phyloP scores from a whole-genome alignment of 345 rosid genomes.

The Rhodamnia rubescens region DNA sequence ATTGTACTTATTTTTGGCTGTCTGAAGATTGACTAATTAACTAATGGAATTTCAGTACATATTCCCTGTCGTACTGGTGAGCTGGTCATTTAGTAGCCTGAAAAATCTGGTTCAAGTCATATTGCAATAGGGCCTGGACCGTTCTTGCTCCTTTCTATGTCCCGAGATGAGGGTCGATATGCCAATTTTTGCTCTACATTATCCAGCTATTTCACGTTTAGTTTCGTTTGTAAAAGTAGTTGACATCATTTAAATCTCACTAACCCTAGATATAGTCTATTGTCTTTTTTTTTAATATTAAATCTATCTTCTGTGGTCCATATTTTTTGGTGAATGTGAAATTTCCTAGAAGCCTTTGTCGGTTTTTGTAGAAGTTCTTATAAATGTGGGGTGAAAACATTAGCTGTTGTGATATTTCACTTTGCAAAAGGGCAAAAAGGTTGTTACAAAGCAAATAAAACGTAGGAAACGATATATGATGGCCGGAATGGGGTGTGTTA shows the following conservation, averaged over 20 bases:
- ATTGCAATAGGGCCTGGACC: not conserved
- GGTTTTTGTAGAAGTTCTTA: not conserved
- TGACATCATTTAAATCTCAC: not conserved
- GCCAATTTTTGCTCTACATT: not conserved
- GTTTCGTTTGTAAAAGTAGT: not conserved
- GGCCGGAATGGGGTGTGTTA: no score
- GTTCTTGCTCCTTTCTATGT: not conserved
- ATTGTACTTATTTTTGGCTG: not conserved
- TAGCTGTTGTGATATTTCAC: not conserved
- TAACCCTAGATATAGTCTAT: not conserved
- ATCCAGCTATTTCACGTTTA: not conserved
- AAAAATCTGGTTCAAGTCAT: not conserved
- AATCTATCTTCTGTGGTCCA: not conserved
- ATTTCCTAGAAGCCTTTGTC: not conserved
- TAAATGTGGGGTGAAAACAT: not conserved
- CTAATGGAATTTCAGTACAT: not conserved
- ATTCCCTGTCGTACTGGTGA: not conserved
- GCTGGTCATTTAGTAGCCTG: slow-evolving; percentile 1
- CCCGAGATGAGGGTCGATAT: not conserved
- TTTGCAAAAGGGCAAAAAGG: not conserved
- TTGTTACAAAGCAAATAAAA: not conserved
- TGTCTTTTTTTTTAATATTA: not conserved
- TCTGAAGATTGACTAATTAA: not conserved
- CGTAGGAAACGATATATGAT: not conserved
- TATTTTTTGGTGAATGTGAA: not conserved